A percentile compares a stretch with the other conserved stretches of the same genome.
These are phyloP conservation scores for Globisporangium sylvaticum DNA, from an alignment of 352 stramenopile genomes.

Conservation along the genomic window DNA sequence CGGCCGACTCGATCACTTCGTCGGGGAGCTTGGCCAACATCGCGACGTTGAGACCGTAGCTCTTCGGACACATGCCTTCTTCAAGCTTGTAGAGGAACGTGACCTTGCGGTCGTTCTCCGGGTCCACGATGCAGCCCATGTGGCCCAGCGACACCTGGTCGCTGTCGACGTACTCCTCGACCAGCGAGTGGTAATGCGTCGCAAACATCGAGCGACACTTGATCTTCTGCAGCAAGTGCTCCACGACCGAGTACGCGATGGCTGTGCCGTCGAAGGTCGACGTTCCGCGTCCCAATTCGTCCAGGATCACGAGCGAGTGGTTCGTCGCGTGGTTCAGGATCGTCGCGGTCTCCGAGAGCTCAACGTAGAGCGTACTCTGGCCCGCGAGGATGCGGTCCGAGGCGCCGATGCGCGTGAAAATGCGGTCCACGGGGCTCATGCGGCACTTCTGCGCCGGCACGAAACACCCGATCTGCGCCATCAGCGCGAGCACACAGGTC, in stretches of 20 bases:
- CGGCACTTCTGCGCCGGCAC: constrained; percentile 93
- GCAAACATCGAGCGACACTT: constrained; percentile 97
- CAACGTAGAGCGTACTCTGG: constrained; percentile 99
- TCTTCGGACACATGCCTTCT: constrained; percentile 95
- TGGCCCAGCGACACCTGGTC: constrained; percentile 64
- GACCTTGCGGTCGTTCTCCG: constrained; percentile 89
- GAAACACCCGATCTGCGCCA: constrained; percentile 99
- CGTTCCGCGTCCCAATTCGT: constrained; percentile 98
- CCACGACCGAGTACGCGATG: constrained; percentile 96
- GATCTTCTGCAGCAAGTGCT: constrained; percentile 85
- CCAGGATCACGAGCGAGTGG: constrained; percentile 96
- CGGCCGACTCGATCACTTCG: constrained; percentile 91
- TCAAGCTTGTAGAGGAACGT: constrained; percentile 99
- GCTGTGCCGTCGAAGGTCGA: constrained; percentile 98
- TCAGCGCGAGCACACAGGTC: constrained; percentile 96
- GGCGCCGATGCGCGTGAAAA: constrained; percentile 99
- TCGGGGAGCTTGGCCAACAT: constrained; percentile 96
- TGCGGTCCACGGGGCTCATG: constrained; percentile 97
- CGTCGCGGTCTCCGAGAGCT: constrained; percentile 97
- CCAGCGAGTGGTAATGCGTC: constrained; percentile 97
- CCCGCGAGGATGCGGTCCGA: constrained; percentile 97
- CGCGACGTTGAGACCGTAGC: constrained; percentile 99
- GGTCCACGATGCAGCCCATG: constrained; percentile 82
- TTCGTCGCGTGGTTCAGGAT: constrained; percentile 95
- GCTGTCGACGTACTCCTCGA: constrained; percentile 78